A percentile compares a stretch with the other conserved stretches of the same genome.
Conservation (phyloP, 2,329 filamentous ascomycete genomes). For the Neonectria magnoliae region DNA sequence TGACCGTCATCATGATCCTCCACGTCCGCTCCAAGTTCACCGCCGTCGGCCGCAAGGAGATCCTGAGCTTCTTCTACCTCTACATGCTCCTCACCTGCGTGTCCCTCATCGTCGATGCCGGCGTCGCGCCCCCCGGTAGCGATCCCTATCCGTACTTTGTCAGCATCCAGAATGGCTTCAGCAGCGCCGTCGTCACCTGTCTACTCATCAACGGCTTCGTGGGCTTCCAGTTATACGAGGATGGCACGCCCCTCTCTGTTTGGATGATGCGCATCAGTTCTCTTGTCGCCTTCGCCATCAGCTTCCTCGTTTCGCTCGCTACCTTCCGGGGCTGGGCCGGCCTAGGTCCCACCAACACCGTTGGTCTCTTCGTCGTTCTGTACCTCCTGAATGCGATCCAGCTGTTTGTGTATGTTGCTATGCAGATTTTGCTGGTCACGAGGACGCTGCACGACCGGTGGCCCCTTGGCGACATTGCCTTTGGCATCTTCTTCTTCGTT, state of each 20-base stretch:
- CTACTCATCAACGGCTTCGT: conserved; percentile 97
- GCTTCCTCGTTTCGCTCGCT: conserved; percentile 85
- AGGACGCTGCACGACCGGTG: conserved; percentile 94
- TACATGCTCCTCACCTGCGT: conserved; percentile 91
- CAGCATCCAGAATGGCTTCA: conserved; percentile 84
- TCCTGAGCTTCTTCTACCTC: conserved; percentile 94
- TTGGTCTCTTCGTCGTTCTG: conserved; percentile 89
- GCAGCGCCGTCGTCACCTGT: conserved; percentile 87
- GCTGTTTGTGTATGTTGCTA: conserved; percentile 83
- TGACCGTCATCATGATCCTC: conserved; percentile 97
- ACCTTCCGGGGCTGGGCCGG: conserved; percentile 95
- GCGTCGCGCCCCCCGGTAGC: conserved; percentile 86
- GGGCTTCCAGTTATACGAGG: conserved; percentile 97
- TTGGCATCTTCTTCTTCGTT: conserved; percentile 91
- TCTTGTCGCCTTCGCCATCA: conserved; percentile 83
- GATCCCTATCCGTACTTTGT: conserved; percentile 90
- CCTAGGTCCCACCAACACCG: conserved; percentile 83
- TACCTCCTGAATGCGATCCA: conserved; percentile 92
- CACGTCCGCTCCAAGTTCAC: conserved; percentile 98
- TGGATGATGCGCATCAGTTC: conserved; percentile 90
- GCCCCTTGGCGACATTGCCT: conserved; percentile 91
- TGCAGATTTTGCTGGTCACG: conserved; percentile 88
- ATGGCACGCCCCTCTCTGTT: conserved; percentile 90
- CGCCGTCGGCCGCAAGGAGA: conserved; percentile 81
- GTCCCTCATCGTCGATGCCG: conserved; percentile 91